Evolutionary conservation across 371 early-diverging fungal genomes (phyloP).

Genomic region (Saksenaea oblongispora): DNA sequence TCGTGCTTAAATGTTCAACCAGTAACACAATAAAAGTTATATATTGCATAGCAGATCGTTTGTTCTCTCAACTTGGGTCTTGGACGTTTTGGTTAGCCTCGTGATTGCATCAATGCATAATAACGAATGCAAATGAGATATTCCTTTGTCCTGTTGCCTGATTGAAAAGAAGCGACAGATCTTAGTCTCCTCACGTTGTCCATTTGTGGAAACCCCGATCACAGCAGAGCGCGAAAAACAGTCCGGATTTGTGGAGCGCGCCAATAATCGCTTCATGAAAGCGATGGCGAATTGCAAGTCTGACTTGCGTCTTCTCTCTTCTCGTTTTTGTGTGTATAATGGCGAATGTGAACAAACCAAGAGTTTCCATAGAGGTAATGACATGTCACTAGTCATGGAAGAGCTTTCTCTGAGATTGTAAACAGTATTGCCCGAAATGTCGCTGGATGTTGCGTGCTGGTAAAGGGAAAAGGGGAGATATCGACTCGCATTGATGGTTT

Average conservation of each 20-base stretch:
- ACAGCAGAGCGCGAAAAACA: too few relatives aligned
- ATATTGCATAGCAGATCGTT: background rate
- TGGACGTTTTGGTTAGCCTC: too few relatives aligned
- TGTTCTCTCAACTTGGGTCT: background rate
- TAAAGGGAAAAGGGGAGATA: conserved; percentile 7
- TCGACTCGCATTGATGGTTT: background rate
- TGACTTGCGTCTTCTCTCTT: background rate
- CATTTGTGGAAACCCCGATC: too few relatives aligned
- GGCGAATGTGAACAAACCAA: conserved; percentile 21
- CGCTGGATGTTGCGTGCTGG: conserved; percentile 52
- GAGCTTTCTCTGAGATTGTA: background rate
- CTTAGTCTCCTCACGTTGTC: background rate
- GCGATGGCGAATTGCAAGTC: background rate
- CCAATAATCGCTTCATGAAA: background rate
- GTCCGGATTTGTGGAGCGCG: too few relatives aligned
- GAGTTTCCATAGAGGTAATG: conserved; percentile 30
- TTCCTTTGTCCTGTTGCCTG: too few relatives aligned
- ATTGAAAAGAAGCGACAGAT: too few relatives aligned
- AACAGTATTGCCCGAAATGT: conserved; percentile 48
- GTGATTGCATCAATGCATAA: too few relatives aligned
- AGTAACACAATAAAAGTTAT: background rate
- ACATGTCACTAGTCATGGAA: background rate
- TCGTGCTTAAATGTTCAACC: conserved; percentile 20
- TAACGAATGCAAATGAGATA: too few relatives aligned
- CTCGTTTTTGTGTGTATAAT: background rate